Base-by-base conservation (phyloP, 2,329 filamentous ascomycete genomes). In the Apiospora pterosperma region DNA sequence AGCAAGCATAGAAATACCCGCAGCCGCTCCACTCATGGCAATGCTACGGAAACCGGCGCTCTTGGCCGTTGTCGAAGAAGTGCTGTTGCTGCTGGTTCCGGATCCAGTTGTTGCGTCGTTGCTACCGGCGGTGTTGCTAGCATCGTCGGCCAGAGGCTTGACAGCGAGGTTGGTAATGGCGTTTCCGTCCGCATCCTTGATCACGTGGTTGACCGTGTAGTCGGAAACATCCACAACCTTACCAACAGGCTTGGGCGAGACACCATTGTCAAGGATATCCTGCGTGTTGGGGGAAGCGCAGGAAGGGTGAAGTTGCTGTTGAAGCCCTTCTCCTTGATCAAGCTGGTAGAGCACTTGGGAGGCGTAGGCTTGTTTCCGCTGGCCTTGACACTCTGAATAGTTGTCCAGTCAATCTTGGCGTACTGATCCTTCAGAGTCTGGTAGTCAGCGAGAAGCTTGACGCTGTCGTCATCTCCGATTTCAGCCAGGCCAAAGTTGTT, bases 261-360 rank as follows among this genome's bases (percentile, higher is more conserved):
- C 86, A 67, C 95, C 94, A 60, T 90, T 87, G 69, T 92, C 82
- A 74, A 97, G 95, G 72, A 97, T 83, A 58, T 85, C 82, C 66
- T 89, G 82, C 42, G 88, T 89, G 69, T 89, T 91, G 4, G 85
- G 14, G 93, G 93, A 6, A 87, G 82, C 4, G 73, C 79, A 59
- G 91, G 94, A 64, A 97, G 81, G 58, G 89, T 90, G 81, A 97
- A 98, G 82, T 92, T 90, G 76, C 81, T 89, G 78, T 85, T 86
- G 82, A 97, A 97, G 67, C 84, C 85, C 66, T 84, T 79, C 68
- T 82, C 81, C 66, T 81, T 84, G 79, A 97, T 94, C 63, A 97
- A 82, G 66, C 81, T 84, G 36, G 82, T 66, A 67, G 80, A 80
- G 82, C 95, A 97, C 64, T 78, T 81, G 38, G 91, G 89, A 3